Evolutionary conservation across 2,329 filamentous ascomycete genomes (phyloP).

Genomic region (Tolypocladium guangdongense): DNA sequence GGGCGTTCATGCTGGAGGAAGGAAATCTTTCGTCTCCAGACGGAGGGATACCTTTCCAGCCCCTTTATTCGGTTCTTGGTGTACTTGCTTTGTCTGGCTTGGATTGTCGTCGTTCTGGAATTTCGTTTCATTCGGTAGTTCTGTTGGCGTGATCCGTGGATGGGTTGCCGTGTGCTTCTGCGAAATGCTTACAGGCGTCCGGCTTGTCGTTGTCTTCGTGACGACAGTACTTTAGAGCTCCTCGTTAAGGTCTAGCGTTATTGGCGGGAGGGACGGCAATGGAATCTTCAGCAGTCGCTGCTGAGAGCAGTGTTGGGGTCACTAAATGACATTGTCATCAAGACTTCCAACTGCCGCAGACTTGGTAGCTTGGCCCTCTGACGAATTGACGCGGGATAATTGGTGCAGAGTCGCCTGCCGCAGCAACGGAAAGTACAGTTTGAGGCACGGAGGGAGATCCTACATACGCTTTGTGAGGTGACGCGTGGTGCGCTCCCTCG

Average conservation of each 20-base stretch:
- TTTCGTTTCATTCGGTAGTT: neutral
- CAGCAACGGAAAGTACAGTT: neutral
- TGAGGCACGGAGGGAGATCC: neutral
- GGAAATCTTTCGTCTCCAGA: neutral
- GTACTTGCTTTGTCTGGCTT: neutral
- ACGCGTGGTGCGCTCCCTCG: no score
- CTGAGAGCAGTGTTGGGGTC: neutral
- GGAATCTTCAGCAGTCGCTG: neutral
- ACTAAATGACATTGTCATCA: neutral
- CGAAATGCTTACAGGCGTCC: conserved; percentile 6
- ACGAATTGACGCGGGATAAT: neutral
- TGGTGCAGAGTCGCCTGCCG: neutral
- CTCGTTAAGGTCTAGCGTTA: conserved; percentile 3
- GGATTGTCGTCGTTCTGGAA: neutral
- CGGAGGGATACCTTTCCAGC: no score
- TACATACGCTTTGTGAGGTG: no score
- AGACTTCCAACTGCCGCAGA: neutral
- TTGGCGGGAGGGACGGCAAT: neutral
- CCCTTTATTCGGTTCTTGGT: neutral
- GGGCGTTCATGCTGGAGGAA: neutral
- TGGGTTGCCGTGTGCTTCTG: conserved; percentile 4
- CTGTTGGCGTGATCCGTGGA: neutral
- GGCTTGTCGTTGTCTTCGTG: conserved; percentile 8
- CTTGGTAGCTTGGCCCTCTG: neutral
- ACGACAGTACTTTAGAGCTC: conserved; percentile 10